Evolutionary conservation across 202 grass and related monocot genomes (phyloP).

Genomic region (Hordeum pubiflorum): DNA sequence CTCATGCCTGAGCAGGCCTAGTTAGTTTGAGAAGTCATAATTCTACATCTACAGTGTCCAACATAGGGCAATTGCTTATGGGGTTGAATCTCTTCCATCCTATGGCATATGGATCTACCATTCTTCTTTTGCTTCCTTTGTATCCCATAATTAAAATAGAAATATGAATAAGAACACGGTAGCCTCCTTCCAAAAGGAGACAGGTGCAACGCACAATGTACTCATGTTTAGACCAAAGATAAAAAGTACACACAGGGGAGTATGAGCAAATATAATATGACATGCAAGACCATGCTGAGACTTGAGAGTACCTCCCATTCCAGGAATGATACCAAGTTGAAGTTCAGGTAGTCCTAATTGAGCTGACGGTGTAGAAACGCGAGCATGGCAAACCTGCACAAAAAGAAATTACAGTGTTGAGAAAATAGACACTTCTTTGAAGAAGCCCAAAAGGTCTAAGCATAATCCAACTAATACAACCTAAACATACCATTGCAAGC

Average conservation of each 20-base stretch:
- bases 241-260: neutral
- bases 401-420: neutral
- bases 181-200: neutral
- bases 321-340: conserved; percentile 80
- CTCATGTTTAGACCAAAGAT: neutral
- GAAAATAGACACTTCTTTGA: neutral
- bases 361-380: conserved; percentile 68
- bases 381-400: conserved; percentile 76
- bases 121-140: neutral
- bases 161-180: neutral
- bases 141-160: neutral
- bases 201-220: neutral
- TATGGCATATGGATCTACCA: neutral
- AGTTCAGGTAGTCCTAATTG: conserved; percentile 82
- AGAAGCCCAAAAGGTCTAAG: neutral
- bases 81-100: neutral
- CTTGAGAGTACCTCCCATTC: conserved; percentile 70
- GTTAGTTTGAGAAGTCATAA: conserved; percentile 2
- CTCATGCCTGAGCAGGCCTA: neutral
- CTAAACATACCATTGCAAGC: conserved; percentile 71
- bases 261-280: neutral
- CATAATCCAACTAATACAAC: neutral
- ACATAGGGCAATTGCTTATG: neutral
- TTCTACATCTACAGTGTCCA: neutral
- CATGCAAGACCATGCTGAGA: neutral